Evolutionary conservation across 2,329 filamentous ascomycete species (phyloP), one percentile per base, ranked within the genome.

Genomic region (Polytolypa hystricis): DNA sequence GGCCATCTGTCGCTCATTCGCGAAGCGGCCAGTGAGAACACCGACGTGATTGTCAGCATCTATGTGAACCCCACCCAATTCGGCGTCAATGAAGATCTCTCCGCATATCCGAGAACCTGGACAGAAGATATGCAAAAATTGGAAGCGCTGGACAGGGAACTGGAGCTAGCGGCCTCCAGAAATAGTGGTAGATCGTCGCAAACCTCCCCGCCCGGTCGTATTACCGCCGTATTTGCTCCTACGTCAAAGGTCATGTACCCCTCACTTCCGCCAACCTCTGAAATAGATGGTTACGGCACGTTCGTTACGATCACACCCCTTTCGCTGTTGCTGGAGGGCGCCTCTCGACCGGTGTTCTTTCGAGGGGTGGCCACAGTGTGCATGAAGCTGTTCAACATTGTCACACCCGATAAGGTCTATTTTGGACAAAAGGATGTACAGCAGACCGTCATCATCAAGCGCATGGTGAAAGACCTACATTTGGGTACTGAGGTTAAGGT

Each of bases 391-490:
- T 89, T 93, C 64, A 87, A 87, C 52, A 83, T 86, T 37, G 78
- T 84, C 30, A 70, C 76, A 45, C 81, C 84, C 3, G 80, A 87
- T 39, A 73, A 73, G 30, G 84, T 85, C 4, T 91, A 94, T 63
- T 95, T 98, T 65, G 91, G 91, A 3, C 91, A 96, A 60, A 98
- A 98, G 64, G 91, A 98, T 58, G 77, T 95, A 14, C 91, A 98
- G 66, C 91, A 98, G 63, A 93, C 86, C 0, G 83, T 93, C 12
- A 74, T 98, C 8, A 83, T 98, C 51, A 79, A 76, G 51, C 77
- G 82, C 30, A 78, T 98, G 74, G 82, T 95, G 20, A 71, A 77
- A 47, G 91, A 98, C 58, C 87, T 98, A 47, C 77, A 86, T 56
- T 60, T 96, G 27, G 75, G 83, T 26, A 81, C 77, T 3, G 67